phyloP scores from a whole-genome alignment of 306 rosid genomes.

The Cotoneaster glaucophyllus region DNA sequence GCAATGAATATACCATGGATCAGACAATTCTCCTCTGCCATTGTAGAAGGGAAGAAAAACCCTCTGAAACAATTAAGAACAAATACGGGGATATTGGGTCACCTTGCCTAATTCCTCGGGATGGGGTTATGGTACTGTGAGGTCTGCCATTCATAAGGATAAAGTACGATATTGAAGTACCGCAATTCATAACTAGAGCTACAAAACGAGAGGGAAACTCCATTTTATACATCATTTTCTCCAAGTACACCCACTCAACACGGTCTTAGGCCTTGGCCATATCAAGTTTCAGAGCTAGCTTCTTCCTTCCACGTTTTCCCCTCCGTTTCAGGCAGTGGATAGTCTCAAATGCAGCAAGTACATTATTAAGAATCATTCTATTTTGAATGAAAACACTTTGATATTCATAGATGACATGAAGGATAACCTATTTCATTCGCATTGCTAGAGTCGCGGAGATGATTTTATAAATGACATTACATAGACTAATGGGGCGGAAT shows the following conservation, averaged over 20 bases:
- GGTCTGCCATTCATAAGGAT: neutral
- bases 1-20: too few species aligned
- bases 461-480: neutral
- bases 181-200: neutral
- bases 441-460: neutral
- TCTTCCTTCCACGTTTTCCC: neutral
- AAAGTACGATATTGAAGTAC: neutral
- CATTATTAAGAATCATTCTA: neutral
- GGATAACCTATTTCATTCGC: neutral
- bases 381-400: neutral
- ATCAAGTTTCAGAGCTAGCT: neutral
- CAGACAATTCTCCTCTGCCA: too few species aligned
- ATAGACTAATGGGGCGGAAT: neutral
- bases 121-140: neutral
- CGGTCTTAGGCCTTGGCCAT: neutral
- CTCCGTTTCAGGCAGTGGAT: neutral
- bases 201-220: neutral
- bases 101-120: neutral
- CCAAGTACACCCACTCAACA: neutral
- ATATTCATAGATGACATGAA: neutral
- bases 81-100: too few species aligned
- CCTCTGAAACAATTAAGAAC: too few species aligned
- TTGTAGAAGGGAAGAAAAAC: too few species aligned
- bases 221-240: neutral
- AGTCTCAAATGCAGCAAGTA: neutral